These are phyloP conservation scores for Stromatinia cepivora DNA, from an alignment of 2,329 filamentous ascomycete species.

Conservation along the genomic window DNA sequence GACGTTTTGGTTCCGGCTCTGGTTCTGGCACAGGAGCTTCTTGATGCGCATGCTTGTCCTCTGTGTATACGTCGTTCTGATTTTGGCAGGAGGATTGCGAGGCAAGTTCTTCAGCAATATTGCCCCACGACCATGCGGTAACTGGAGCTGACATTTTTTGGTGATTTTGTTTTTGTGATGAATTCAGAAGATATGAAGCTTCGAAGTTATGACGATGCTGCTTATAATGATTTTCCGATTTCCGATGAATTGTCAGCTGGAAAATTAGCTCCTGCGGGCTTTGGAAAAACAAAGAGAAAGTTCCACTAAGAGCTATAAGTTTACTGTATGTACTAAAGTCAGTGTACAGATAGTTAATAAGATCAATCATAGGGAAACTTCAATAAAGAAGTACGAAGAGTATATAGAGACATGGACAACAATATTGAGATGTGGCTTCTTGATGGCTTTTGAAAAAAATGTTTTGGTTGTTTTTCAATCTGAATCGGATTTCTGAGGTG, in stretches of 20 bases:
- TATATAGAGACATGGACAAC: conserved; percentile 26
- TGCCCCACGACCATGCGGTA: conserved; percentile 16
- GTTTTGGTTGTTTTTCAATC: neutral
- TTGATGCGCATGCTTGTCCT: neutral
- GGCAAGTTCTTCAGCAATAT: neutral
- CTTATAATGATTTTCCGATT: neutral
- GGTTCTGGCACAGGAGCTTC: neutral
- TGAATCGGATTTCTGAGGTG: conserved; percentile 9
- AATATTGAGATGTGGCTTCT: conserved; percentile 26
- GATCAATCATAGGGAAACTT: conserved; percentile 23
- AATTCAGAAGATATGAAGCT: neutral
- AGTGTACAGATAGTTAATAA: conserved; percentile 5
- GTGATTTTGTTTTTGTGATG: neutral
- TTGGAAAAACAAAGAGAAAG: conserved; percentile 5
- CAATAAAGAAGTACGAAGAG: conserved; percentile 29
- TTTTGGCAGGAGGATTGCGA: neutral
- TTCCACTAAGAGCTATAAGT: neutral
- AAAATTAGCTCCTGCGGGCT: neutral
- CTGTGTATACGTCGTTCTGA: neutral
- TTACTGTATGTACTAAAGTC: conserved; percentile 2
- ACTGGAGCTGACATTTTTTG: neutral
- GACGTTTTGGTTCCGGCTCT: conserved; percentile 34
- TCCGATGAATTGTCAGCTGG: neutral
- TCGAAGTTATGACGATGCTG: neutral
- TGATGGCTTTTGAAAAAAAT: conserved; percentile 1